Evolutionary conservation across 768 basidiomycete species (phyloP).

Genomic region (Phlebiopsis gigantea): DNA sequence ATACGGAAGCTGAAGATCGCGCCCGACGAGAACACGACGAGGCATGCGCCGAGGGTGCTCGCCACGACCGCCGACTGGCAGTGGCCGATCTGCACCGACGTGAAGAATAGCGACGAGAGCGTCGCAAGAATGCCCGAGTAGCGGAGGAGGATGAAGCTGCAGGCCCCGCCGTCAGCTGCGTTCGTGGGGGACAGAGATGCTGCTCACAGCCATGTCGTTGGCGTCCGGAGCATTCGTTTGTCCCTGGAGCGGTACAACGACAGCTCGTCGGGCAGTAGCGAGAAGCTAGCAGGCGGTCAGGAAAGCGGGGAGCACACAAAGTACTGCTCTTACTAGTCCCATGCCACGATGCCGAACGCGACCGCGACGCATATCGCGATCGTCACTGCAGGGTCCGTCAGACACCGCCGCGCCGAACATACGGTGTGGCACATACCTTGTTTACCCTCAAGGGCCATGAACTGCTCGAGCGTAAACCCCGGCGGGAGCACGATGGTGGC

Average conservation of each 20-base stretch:
- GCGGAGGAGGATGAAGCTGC: conserved; percentile 9
- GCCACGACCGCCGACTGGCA: conserved; percentile 28
- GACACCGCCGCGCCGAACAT: too few species aligned
- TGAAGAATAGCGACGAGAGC: conserved; percentile 9
- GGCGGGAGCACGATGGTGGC: neutral
- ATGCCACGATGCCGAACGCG: neutral
- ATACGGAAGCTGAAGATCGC: conserved; percentile 30
- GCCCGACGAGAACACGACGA: conserved; percentile 28
- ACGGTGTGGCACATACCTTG: neutral
- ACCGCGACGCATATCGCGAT: conserved; percentile 7
- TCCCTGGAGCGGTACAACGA: neutral
- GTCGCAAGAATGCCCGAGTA: conserved; percentile 8
- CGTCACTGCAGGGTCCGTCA: neutral
- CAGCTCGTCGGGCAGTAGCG: neutral
- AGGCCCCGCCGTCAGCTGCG: neutral
- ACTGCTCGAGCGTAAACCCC: neutral
- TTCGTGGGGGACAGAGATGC: neutral
- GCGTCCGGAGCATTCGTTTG: neutral
- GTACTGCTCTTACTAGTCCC: conserved; percentile 5
- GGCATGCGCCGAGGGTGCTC: conserved; percentile 26
- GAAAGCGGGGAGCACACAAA: neutral
- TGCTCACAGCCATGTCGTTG: conserved; percentile 1
- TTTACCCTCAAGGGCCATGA: neutral
- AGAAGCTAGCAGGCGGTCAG: neutral
- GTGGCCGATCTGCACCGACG: conserved; percentile 17